These are phyloP conservation scores for Boletus pseudo-olivaceus DNA, from an alignment of 768 basidiomycete genomes.

Conservation along the genomic window DNA sequence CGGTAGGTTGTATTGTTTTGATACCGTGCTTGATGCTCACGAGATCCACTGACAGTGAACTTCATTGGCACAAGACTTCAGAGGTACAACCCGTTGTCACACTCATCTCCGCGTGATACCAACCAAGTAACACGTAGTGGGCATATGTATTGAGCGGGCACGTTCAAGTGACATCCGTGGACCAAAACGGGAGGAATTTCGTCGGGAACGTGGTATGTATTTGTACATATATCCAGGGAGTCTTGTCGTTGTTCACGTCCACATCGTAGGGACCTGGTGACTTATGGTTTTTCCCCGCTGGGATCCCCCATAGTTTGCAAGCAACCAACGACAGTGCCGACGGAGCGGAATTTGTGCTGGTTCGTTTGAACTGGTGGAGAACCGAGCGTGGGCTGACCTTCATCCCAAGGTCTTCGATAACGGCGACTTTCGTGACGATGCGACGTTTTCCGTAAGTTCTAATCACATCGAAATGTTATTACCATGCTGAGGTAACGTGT, in stretches of 20 bases:
- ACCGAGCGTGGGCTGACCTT: background rate
- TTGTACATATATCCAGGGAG: background rate
- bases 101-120: background rate
- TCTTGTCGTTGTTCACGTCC: constrained; percentile 8
- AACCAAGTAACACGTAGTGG: constrained; percentile 31
- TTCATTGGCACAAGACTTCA: constrained; percentile 40
- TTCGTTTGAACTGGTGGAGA: background rate
- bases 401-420: constrained; percentile 27
- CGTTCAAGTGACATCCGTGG: constrained; percentile 43
- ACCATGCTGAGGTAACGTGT: background rate
- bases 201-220: constrained; percentile 44
- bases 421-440: constrained; percentile 48
- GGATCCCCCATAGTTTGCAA: constrained; percentile 51
- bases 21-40: background rate
- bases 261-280: constrained; percentile 36
- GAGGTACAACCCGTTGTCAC: constrained; percentile 13
- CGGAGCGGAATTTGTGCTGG: constrained; percentile 51
- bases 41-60: constrained; percentile 26
- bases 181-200: constrained; percentile 44
- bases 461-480: background rate
- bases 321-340: constrained; percentile 40
- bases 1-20: constrained; percentile 17
- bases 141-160: constrained; percentile 48
- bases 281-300: constrained; percentile 55
- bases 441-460: constrained; percentile 40